Evolutionary conservation across 2,329 filamentous ascomycete species (phyloP).

Genomic region (Paraphaeosphaeria minitans): DNA sequence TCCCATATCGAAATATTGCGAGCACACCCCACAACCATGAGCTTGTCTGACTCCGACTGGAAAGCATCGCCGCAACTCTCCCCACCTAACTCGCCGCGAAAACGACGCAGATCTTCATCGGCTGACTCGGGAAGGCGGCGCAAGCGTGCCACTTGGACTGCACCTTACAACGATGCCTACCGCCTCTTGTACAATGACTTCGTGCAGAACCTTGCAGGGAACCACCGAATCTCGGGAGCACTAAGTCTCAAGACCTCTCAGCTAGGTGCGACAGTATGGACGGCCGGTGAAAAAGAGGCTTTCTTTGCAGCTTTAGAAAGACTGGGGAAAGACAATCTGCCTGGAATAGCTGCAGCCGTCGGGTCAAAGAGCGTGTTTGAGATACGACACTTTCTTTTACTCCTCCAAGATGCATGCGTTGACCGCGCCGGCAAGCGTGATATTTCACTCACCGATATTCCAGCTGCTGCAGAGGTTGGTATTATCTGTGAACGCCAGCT

Average conservation of each 20-base stretch:
- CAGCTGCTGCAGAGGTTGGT: constrained; percentile 75
- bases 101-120: constrained; percentile 32
- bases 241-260: constrained; percentile 54
- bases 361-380: constrained; percentile 76
- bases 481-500: constrained; percentile 67
- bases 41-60: constrained; percentile 17
- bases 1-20: neutral
- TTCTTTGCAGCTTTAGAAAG: constrained; percentile 71
- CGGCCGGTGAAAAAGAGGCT: constrained; percentile 67
- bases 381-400: constrained; percentile 69
- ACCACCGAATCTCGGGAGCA: constrained; percentile 19
- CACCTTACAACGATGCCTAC: constrained; percentile 54
- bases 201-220: constrained; percentile 23
- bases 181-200: constrained; percentile 42
- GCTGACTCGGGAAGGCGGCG: constrained; percentile 19
- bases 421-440: constrained; percentile 35
- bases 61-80: constrained; percentile 6
- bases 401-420: constrained; percentile 61
- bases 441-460: constrained; percentile 61
- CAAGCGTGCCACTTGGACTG: constrained; percentile 38
- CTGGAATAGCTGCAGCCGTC: constrained; percentile 66
- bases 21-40: constrained; percentile 10
- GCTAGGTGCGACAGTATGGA: constrained; percentile 74
- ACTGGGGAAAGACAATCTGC: constrained; percentile 66
- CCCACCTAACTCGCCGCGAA: constrained; percentile 25